Evolutionary conservation across 768 basidiomycete species (phyloP).

Genomic region (Lactarius deliciosus): DNA sequence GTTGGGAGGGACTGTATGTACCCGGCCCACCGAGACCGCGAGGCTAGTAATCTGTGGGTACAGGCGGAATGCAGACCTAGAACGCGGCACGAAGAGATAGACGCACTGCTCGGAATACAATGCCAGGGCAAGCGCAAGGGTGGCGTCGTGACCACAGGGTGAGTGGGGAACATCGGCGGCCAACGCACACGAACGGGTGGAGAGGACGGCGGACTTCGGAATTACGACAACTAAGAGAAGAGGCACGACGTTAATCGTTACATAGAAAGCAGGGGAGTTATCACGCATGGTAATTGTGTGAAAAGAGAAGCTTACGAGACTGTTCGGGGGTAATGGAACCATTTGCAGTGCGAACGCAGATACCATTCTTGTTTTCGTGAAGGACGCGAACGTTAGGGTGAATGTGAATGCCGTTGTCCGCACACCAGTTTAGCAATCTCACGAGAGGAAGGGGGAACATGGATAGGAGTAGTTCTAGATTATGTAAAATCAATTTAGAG

Average conservation of each 20-base stretch:
- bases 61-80: constrained; percentile 3
- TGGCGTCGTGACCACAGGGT: constrained; percentile 31
- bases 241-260: not conserved
- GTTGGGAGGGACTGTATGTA: constrained; percentile 33
- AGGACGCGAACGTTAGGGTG: constrained; percentile 28
- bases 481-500: constrained; percentile 24
- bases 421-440: constrained; percentile 30
- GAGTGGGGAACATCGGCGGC: constrained; percentile 28
- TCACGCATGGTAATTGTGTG: constrained; percentile 18
- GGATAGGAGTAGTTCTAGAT: constrained; percentile 17
- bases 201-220: constrained; percentile 33
- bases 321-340: constrained; percentile 13
- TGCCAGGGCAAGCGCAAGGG: constrained; percentile 33
- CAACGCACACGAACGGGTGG: constrained; percentile 30
- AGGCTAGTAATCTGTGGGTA: constrained; percentile 25
- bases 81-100: constrained; percentile 1
- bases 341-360: constrained; percentile 20
- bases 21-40: constrained; percentile 32
- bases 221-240: constrained; percentile 31
- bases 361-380: constrained; percentile 17
- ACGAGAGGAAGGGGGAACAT: constrained; percentile 14
- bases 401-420: constrained; percentile 29
- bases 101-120: constrained; percentile 32
- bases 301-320: constrained; percentile 24
- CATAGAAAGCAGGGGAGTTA: constrained; percentile 6